Evolutionary conservation across 495 filamentous ascomycete species (phyloP).

Genomic region (Daldinia bambusicola): DNA sequence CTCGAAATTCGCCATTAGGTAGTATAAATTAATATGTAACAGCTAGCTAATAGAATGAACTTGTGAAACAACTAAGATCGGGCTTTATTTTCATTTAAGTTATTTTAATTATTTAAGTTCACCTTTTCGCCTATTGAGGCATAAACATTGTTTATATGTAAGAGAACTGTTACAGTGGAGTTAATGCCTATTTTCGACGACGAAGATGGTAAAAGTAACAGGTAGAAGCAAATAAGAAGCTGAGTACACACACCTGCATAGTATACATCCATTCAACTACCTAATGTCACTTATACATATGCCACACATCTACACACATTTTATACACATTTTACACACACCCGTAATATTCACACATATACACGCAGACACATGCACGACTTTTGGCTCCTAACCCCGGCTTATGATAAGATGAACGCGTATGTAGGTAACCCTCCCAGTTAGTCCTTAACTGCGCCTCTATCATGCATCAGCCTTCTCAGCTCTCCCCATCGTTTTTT

Average conservation of each 20-base stretch:
- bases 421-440: conserved; percentile 18
- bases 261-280: neutral
- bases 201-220: neutral
- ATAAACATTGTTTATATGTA: neutral
- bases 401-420: conserved; percentile 32
- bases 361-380: conserved; percentile 2
- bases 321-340: neutral
- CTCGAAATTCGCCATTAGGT: neutral
- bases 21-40: neutral
- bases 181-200: neutral
- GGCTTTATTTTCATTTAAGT: too few species aligned
- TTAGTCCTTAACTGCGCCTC: conserved; percentile 20
- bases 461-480: conserved; percentile 38
- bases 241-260: neutral
- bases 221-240: neutral
- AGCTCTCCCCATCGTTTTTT: neutral
- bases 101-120: neutral
- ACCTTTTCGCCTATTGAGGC: neutral
- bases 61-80: neutral
- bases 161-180: neutral
- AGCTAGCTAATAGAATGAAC: neutral
- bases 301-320: neutral
- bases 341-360: neutral
- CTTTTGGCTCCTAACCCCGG: conserved; percentile 31
- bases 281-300: neutral